phyloP scores from a whole-genome alignment of 345 rosid genomes.

The Euphorbia pulcherrima region DNA sequence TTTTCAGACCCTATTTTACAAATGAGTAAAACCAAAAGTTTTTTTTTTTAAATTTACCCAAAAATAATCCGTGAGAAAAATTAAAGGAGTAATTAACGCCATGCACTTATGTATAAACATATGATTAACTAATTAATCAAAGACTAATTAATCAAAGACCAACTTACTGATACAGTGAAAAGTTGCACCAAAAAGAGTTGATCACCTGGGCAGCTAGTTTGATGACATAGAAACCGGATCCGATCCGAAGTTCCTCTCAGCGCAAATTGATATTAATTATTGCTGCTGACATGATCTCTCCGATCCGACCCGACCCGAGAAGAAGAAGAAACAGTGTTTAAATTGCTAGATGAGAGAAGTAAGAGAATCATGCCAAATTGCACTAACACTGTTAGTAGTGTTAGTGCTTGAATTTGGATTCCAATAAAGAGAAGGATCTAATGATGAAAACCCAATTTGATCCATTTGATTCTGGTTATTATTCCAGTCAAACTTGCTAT shows the following conservation, averaged over 20 bases:
- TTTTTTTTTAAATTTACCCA: too few species aligned
- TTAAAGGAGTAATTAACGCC: slow-evolving; percentile 24
- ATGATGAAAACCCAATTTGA: slow-evolving; percentile 35
- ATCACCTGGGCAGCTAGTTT: slow-evolving; percentile 22
- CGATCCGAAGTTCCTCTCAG: slow-evolving; percentile 97
- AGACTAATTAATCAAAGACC: slow-evolving; percentile 15
- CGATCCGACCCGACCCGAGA: slow-evolving; percentile 83
- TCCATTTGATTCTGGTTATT: slow-evolving; percentile 37
- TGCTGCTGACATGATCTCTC: slow-evolving; percentile 82
- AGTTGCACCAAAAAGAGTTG: slow-evolving; percentile 30
- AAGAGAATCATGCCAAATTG: slow-evolving; percentile 70
- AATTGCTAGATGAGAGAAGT: slow-evolving; percentile 62
- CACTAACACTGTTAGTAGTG: slow-evolving; percentile 31
- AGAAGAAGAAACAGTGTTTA: neutral
- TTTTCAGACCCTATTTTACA: slow-evolving; percentile 20
- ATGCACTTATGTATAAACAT: slow-evolving; percentile 34
- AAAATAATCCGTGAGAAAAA: too few species aligned
- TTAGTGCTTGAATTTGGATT: slow-evolving; percentile 25
- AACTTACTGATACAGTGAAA: slow-evolving; percentile 31
- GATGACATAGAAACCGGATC: slow-evolving; percentile 74
- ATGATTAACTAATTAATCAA: slow-evolving; percentile 7
- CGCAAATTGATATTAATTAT: slow-evolving; percentile 40
- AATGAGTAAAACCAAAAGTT: too few species aligned
- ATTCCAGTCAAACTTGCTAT: slow-evolving; percentile 37
- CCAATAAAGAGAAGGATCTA: slow-evolving; percentile 62